Evolutionary conservation across 1,284 basidiomycete genomes (phyloP), one percentile per base, ranked within the genome.

Genomic region (Cystobasidium pallidum): DNA sequence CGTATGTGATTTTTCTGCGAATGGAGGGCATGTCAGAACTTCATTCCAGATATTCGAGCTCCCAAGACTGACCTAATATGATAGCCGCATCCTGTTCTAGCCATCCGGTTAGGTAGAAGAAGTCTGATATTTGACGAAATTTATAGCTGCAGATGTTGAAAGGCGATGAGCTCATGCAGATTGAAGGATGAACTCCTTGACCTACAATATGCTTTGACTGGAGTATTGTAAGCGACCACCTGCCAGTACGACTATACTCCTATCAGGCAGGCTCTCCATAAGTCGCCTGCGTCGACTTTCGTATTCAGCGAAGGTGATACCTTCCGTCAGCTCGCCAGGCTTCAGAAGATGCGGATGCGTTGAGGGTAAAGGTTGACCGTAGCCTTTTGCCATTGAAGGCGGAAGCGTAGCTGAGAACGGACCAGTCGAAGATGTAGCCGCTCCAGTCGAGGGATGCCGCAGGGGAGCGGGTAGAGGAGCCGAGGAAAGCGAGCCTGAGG

Each of bases 61-160:
- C 21, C 21, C 8, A n/a, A 10, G 1, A 79, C 85, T 66, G 75
- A 90, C 91, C 88, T 45, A 96, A 83, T 39, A 98, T 84, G 30
- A 97, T 83, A 0, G 91, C 93, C 15, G 94, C 87, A 74, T 96
- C 90, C 0, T 94, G 91, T 80, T 98, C 95, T 74, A 94, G 88
- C 78, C 96, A 96, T 6, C 96, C 95, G 0, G 94, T 94, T 13
- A 97, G 84, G 80, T 97, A 97, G 89, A 88, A 91, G 80, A 95
- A 93, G 81, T 95, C 89, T 52, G 92, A 94, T 0, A 88, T 78
- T 81, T 97, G 95, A 45, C 95, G 87, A 80, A 92, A 98, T 80
- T 94, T 94, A 85, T 97, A 97, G 81, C 93, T 95, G 75, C 36
- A 70, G 19, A 15, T 55, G n/a, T 3, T 39, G 32, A 51, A 8